Evolutionary conservation across 148 eudicot genomes (phyloP).

Genomic region (Dysphania ambrosioides): DNA sequence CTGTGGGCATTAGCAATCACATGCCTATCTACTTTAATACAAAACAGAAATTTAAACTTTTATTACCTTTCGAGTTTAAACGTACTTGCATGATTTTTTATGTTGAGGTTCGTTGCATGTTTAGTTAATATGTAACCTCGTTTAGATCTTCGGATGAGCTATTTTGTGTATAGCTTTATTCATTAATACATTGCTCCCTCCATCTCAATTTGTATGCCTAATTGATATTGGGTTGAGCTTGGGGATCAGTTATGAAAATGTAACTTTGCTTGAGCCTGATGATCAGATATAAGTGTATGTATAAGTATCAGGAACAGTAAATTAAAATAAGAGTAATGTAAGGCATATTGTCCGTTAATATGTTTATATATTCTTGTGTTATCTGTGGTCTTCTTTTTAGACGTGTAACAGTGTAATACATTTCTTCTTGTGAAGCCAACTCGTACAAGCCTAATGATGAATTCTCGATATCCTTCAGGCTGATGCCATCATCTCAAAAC

Average conservation of each 20-base stretch:
- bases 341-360: background rate
- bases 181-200: background rate
- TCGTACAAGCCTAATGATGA: constrained; percentile 4
- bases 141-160: background rate
- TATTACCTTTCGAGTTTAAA: background rate
- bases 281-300: background rate
- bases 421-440: background rate
- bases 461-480: constrained; percentile 50
- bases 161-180: background rate
- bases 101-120: background rate
- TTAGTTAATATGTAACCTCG: background rate
- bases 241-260: background rate
- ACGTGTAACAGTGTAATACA: background rate
- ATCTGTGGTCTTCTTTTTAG: background rate
- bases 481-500: constrained; percentile 69
- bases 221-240: background rate
- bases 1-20: too few species aligned
- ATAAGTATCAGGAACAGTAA: too few species aligned
- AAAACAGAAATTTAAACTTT: too few species aligned
- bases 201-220: background rate
- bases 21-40: too few species aligned
- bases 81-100: background rate
- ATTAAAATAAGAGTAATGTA: background rate
- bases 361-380: background rate
- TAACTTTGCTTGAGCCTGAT: background rate